Conservation (phyloP, 2,329 filamentous ascomycete genomes). For the Fusarium citri region DNA sequence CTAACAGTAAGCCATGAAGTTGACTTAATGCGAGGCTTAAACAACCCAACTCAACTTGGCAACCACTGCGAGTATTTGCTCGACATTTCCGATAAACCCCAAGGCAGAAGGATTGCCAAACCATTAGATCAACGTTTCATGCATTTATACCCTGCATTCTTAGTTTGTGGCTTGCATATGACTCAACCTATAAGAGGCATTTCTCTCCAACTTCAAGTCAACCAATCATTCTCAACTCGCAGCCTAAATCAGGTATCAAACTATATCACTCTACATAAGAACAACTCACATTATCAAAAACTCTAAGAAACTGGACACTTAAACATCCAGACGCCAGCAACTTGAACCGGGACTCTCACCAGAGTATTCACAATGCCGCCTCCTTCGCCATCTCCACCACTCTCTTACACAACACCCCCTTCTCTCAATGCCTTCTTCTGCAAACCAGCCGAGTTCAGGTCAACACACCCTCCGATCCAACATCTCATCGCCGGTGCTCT, state of each 20-base stretch:
- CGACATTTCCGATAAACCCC: background rate
- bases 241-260: slow-evolving; percentile 33
- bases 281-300: background rate
- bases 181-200: slow-evolving; percentile 5
- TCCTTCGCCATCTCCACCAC: slow-evolving; percentile 16
- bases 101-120: background rate
- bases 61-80: background rate
- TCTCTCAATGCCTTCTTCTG: slow-evolving; percentile 28
- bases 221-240: slow-evolving; percentile 30
- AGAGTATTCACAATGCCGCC: slow-evolving; percentile 3
- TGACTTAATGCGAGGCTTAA: background rate
- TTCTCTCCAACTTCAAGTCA: slow-evolving; percentile 3
- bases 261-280: slow-evolving; percentile 9
- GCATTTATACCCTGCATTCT: background rate
- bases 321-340: background rate
- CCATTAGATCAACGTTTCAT: background rate
- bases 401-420: slow-evolving; percentile 31
- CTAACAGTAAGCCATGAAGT: background rate
- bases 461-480: slow-evolving; percentile 37
- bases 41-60: background rate
- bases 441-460: slow-evolving; percentile 31
- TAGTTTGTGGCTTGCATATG: background rate
- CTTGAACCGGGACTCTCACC: background rate
- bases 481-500: slow-evolving; percentile 43
- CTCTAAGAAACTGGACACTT: background rate